Percentiles rank a stretch among this genome's conserved stretches.
Evolutionary conservation across 176 grass and related monocot species (phyloP).

Genomic region (Bromus sterilis): DNA sequence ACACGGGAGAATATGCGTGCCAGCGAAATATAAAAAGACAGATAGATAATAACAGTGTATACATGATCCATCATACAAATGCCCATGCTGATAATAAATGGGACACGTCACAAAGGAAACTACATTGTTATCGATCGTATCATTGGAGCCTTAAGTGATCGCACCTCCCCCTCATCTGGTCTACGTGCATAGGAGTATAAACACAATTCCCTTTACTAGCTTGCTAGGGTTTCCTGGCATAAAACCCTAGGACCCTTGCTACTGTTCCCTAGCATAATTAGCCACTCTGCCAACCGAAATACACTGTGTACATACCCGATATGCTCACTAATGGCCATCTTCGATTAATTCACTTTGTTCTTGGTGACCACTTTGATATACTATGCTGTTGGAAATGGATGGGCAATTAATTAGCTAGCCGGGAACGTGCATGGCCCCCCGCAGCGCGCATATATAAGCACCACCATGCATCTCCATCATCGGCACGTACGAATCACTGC

Average conservation of each 20-base stretch:
- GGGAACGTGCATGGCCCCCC: not conserved
- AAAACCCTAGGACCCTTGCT: not conserved
- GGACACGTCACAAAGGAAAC: not conserved
- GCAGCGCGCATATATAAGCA: not conserved
- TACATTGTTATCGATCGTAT: not conserved
- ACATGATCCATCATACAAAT: not conserved
- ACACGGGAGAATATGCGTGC: not conserved
- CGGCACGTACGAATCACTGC: not conserved
- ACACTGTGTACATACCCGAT: not conserved
- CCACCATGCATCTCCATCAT: not conserved
- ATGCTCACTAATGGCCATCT: not conserved
- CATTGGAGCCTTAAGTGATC: not conserved
- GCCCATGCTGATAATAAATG: constrained; percentile 6
- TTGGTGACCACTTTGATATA: not conserved
- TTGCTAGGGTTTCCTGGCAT: not conserved
- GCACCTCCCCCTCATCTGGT: too few relatives aligned
- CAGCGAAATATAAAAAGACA: not conserved
- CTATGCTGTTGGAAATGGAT: not conserved
- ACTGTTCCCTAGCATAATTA: not conserved
- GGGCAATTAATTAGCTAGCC: not conserved
- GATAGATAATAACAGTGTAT: not conserved
- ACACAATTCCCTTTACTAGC: not conserved
- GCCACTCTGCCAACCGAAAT: not conserved
- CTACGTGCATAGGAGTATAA: too few relatives aligned
- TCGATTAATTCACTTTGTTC: not conserved